Evolutionary conservation across 2,329 filamentous ascomycete species (phyloP), one percentile per base, ranked within the genome.

Genomic region (Neocatenulostroma microsporum): DNA sequence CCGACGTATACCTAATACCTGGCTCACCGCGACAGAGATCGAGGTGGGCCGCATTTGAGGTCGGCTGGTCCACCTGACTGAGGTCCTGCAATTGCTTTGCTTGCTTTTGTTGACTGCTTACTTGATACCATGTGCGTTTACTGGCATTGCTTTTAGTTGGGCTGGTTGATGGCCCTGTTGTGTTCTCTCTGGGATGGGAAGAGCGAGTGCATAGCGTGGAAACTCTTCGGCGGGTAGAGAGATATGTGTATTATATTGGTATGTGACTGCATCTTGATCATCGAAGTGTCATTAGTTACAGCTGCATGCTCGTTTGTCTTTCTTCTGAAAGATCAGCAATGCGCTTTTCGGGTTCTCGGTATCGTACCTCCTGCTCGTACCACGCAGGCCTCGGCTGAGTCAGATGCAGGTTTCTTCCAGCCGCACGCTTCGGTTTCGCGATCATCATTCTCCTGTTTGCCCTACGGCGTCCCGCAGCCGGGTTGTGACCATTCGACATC

Each of bases 121-220:
- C 32, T 41, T 44, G 35, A 44, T 44, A 44, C 42, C 42, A 44
- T 44, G 42, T 44, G 36, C 36, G 36, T 39, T 21, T 39, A 39
- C 27, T 38, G 34, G 40, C 39, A 42, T 26, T 28, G 18, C 14
- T 36, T 27, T 36, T 24, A 21, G 20, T 21, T 25, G 20, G 28
- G 15, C 34, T 13, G 18, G 20, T 19, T 19, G 11, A 15, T n/a
- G 13, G 27, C 19, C 35, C n/a, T n/a, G n/a, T 18, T 27, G 35
- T 29, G 35, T 37, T 32, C 13, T 9, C 9, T 9, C 10, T n/a
- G 8, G 13, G 11, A 19, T 14, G 17, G 19, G 29, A 30, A 13
- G 36, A n/a, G n/a, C n/a, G n/a, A n/a, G n/a, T n/a, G n/a, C 36
- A 39, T 39, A 39, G 36, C 36, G 30, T 39, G 35, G 35, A 21